These are phyloP conservation scores for Dysphania ambrosioides DNA, from an alignment of 148 eudicot genomes.

Conservation along the genomic window DNA sequence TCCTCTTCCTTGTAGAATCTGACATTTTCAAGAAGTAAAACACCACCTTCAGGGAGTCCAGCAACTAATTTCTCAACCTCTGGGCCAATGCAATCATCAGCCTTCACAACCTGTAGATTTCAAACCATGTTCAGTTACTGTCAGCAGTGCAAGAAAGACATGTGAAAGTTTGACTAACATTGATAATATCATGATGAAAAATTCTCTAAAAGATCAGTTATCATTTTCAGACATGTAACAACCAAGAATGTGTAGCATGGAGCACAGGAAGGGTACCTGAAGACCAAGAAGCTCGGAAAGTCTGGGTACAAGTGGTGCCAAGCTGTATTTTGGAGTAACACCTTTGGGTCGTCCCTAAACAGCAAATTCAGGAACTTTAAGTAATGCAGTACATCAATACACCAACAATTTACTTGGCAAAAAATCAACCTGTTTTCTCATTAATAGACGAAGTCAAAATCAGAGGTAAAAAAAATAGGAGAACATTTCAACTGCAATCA, in stretches of 20 bases:
- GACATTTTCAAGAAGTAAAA: constrained; percentile 83
- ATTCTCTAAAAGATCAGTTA: not conserved
- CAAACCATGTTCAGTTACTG: constrained; percentile 6
- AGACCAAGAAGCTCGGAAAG: constrained; percentile 84
- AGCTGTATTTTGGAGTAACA: constrained; percentile 89
- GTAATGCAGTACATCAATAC: not conserved
- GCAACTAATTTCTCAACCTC: constrained; percentile 91
- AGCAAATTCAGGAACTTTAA: not conserved
- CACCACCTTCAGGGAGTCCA: constrained; percentile 79
- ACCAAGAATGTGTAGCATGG: constrained; percentile 11
- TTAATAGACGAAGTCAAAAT: not conserved
- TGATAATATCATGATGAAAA: not conserved
- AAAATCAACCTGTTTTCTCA: not conserved
- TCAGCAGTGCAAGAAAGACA: not conserved
- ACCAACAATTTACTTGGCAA: too few species aligned
- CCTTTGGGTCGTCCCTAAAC: constrained; percentile 87
- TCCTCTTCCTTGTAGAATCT: constrained; percentile 92
- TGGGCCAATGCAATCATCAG: constrained; percentile 84
- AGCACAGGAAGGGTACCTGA: constrained; percentile 42
- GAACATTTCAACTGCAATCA: not conserved
- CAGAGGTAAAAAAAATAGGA: not conserved
- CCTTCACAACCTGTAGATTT: constrained; percentile 69
- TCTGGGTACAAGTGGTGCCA: constrained; percentile 89
- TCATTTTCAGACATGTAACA: not conserved
- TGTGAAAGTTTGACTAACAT: not conserved